These are phyloP conservation scores for Papiliotrema laurentii DNA, from an alignment of 1,284 basidiomycete species.

Conservation along the genomic window DNA sequence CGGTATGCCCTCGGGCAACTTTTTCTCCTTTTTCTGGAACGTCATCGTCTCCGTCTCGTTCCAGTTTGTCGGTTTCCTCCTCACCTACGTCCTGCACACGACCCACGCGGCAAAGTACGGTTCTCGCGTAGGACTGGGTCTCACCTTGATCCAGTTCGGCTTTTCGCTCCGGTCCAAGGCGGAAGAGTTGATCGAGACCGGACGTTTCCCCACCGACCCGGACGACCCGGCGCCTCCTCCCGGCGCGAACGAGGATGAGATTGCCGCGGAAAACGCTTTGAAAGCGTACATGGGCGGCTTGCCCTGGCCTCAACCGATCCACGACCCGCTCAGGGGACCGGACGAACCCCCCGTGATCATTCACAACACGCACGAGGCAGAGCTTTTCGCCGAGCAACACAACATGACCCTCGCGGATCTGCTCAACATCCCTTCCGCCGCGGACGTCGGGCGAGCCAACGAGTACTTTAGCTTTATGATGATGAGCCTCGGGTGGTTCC, in stretches of 20 bases:
- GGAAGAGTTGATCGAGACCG: constrained; percentile 40
- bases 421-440: constrained; percentile 34
- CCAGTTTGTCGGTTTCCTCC: constrained; percentile 92
- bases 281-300: constrained; percentile 35
- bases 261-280: constrained; percentile 38
- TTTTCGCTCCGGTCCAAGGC: constrained; percentile 66
- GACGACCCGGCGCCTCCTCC: constrained; percentile 17
- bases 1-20: constrained; percentile 55
- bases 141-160: constrained; percentile 90
- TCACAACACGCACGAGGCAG: constrained; percentile 49
- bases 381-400: constrained; percentile 40
- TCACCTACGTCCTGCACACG: constrained; percentile 89
- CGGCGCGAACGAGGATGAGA: constrained; percentile 21
- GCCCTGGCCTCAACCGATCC: constrained; percentile 24
- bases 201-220: constrained; percentile 35
- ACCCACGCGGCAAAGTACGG: constrained; percentile 93
- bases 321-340: constrained; percentile 15
- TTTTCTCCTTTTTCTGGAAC: constrained; percentile 50
- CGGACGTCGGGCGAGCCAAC: constrained; percentile 50
- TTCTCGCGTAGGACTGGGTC: constrained; percentile 86
- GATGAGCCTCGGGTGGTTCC: constrained; percentile 91
- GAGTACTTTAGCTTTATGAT: constrained; percentile 87
- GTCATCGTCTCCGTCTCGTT: constrained; percentile 88
- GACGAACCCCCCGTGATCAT: constrained; percentile 22
- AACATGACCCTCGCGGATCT: constrained; percentile 38